Percentiles rank a stretch among this genome's conserved stretches.
Conservation (phyloP, 2,329 filamentous ascomycete species). For the Cladobotryum protrusum region DNA sequence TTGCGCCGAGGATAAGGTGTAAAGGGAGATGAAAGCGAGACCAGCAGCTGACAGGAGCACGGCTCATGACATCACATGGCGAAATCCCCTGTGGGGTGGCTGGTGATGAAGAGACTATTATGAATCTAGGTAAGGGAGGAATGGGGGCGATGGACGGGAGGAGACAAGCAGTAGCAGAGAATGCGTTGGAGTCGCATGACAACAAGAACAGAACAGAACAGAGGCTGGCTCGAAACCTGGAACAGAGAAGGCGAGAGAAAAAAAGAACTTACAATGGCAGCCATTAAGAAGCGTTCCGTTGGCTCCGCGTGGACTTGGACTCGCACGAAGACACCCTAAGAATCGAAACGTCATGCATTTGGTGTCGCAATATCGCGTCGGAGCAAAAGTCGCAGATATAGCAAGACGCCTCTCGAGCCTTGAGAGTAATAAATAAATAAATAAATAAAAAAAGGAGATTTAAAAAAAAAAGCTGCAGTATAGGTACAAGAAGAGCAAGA, state of each 20-base stretch:
- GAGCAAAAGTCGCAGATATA: background rate
- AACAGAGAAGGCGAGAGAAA: background rate
- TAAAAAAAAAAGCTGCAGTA: no score
- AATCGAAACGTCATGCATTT: slow-evolving; percentile 27
- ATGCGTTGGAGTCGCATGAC: background rate
- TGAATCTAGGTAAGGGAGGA: background rate
- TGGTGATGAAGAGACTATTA: no score
- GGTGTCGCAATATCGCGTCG: slow-evolving; percentile 11
- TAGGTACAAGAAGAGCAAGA: no score
- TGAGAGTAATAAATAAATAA: no score
- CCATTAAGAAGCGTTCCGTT: slow-evolving; percentile 26
- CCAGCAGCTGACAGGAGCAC: background rate
- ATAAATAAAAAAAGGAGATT: no score
- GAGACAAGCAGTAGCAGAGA: background rate
- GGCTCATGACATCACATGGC: slow-evolving; percentile 8
- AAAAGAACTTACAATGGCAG: slow-evolving; percentile 29
- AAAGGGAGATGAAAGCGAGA: background rate
- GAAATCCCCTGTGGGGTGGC: background rate
- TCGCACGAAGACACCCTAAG: slow-evolving; percentile 11
- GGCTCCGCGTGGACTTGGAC: slow-evolving; percentile 15
- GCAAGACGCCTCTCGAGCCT: background rate
- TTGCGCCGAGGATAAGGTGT: background rate
- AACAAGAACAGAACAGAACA: background rate
- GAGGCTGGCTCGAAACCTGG: background rate
- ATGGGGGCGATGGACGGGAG: background rate